Evolutionary conservation across 352 stramenopile species (phyloP), one percentile per base, ranked within the genome.

Genomic region (Phytophthora hibernalis): DNA sequence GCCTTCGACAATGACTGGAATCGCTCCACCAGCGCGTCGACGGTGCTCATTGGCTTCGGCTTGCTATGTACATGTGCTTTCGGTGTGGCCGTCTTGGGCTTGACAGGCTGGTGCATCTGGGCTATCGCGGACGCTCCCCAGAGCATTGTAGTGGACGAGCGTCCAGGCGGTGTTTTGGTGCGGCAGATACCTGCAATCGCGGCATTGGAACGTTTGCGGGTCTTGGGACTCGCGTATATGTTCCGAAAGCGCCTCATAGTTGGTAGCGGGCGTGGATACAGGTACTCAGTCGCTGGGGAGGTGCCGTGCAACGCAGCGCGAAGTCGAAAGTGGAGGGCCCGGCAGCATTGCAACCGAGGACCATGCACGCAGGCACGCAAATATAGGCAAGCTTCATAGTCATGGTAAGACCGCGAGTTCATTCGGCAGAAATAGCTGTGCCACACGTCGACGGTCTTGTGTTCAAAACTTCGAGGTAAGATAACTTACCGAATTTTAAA

Each of bases 1-100:
- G 79, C 70, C 45, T 90, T 77, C 9, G 82, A 83, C 16, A 93
- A 48, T 9, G 77, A 74, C 49, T 90, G 79, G 62, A 90, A 91
- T 24, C 81, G 70, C 40, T 87, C 78, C 16, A 90, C 74, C 24
- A 93, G 63, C 1, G 66, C 57, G 24, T 80, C 50, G 3, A 87
- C 71, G 4, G 68, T 62, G 28, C 42, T 61, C n/a, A 70, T 61
- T 35, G 78, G 63, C 47, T 77, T 76, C 13, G 48, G 50, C 28
- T 62, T 78, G 24, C 40, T 64, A 11, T 56, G 70, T 5, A n/a
- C 24, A 30, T 57, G 7, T 13, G 33, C 42, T 67, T 69, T 72
- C 15, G 45, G 9, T 10, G 53, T 3, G 12, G 50, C 12, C 24
- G 20, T 13, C 66, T 66, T 72, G 16, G 50, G 47, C 40, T 72